Base-by-base conservation (phyloP, 306 rosid genomes). In the Lathyrus tuberosus region DNA sequence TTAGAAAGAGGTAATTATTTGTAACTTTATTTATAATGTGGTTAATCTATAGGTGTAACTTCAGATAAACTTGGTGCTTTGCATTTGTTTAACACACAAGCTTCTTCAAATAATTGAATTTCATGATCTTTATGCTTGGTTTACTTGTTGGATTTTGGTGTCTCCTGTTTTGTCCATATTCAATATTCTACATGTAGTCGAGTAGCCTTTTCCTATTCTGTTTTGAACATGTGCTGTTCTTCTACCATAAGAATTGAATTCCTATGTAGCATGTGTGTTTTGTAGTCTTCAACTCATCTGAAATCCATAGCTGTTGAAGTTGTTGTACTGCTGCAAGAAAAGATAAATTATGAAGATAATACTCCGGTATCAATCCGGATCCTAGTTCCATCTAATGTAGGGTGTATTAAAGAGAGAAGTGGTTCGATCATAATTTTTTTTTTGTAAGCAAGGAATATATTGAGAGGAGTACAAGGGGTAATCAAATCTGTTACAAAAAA, bases 231-330 rank as follows among this genome's bases (percentile, higher is more conserved):
- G 30, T 70, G 38, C 38, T 49, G 42, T 73, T 65, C 65, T 48
- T 5, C 54, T 68, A 33, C 78, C 38, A 61, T 67, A 66, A 70
- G 48, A 28, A 54, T 40, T 48, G 56, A 60, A 16, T 84, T 79
- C 48, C 62, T 35, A 47, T 24, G 18, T n/a, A 51, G 48, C 41
- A 16, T 44, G 9, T 52, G 48, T 58, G 24, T 76, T 77, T 72
- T 83, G 75, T 80, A 95, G 99, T 85, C 97, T 0, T 80, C 78
- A 7, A 89, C 80, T 77, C 97, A 95, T 81, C 68, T 86, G 67
- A 89, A 90, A 79, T 95, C 99, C 67, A 83, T 83, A 90, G 96
- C 91, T 22, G 99, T 95, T 64, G 99, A 95, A 81, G 90, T 96
- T 79, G 96, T 89, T 82, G 80, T 95, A 14, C 74, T 95, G 87